phyloP scores from a whole-genome alignment of 2,329 filamentous ascomycete species.

The Pseudogymnoascus verrucosus region DNA sequence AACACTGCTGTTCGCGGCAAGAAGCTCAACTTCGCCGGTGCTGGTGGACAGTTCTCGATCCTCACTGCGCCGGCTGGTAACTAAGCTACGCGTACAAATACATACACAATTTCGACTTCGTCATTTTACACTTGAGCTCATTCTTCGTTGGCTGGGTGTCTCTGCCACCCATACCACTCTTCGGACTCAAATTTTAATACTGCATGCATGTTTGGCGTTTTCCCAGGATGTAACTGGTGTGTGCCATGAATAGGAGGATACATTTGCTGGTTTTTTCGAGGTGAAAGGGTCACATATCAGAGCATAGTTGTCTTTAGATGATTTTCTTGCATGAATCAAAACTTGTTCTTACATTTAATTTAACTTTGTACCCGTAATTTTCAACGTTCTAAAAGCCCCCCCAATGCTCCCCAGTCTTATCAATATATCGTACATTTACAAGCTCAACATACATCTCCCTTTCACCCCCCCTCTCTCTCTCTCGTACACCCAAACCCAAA shows the following conservation, averaged over 20 bases:
- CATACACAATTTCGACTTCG: neutral
- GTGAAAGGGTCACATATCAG: neutral
- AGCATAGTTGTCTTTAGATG: neutral
- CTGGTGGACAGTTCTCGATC: constrained; percentile 78
- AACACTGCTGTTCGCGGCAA: constrained; percentile 74
- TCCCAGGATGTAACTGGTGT: constrained; percentile 2
- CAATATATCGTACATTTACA: constrained; percentile 6
- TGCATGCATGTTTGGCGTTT: constrained; percentile 7
- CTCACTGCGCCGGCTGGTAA: constrained; percentile 37
- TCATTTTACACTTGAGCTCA: neutral
- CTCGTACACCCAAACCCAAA: neutral
- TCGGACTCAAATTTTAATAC: neutral
- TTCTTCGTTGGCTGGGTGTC: neutral
- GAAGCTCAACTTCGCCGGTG: constrained; percentile 69
- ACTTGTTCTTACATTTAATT: constrained; percentile 4
- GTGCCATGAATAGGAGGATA: constrained; percentile 2
- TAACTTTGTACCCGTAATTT: constrained; percentile 1
- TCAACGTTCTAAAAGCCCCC: constrained; percentile 1
- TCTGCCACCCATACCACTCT: neutral
- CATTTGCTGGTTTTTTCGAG: constrained; percentile 1
- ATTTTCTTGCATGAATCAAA: constrained; percentile 5
- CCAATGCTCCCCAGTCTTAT: neutral
- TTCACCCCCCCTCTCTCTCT: neutral
- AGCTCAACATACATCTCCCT: neutral
- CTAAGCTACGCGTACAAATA: neutral